These are phyloP conservation scores for Emergomyces orientalis DNA, from an alignment of 2,329 filamentous ascomycete species.

Conservation along the genomic window DNA sequence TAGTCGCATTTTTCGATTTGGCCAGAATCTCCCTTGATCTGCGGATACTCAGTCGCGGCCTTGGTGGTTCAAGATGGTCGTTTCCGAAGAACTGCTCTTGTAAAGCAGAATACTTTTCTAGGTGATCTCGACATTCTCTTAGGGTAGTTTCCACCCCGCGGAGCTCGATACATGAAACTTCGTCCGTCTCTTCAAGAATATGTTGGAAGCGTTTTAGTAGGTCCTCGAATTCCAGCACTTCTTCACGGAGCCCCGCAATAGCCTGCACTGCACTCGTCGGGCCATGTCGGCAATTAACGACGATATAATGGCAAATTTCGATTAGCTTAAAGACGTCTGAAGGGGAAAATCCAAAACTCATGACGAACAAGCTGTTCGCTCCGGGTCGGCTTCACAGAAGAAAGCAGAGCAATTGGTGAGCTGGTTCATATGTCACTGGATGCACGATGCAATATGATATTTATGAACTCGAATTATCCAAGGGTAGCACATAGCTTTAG, in stretches of 20 bases:
- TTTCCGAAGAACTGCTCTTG: background rate
- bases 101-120: conserved; percentile 10
- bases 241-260: conserved; percentile 9
- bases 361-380: conserved; percentile 3
- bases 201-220: conserved; percentile 11
- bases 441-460: background rate
- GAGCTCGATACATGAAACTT: conserved; percentile 12
- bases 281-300: conserved; percentile 13
- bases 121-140: conserved; percentile 9
- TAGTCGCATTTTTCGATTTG: conserved; percentile 9
- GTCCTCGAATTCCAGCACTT: conserved; percentile 12
- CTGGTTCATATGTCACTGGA: background rate
- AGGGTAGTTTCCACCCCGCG: conserved; percentile 12
- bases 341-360: conserved; percentile 17
- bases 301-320: conserved; percentile 11
- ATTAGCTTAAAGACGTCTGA: conserved; percentile 14
- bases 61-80: background rate
- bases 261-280: conserved; percentile 11
- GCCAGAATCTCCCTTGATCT: background rate
- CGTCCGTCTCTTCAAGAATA: conserved; percentile 9
- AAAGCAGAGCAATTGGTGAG: background rate
- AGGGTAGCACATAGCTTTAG: background rate
- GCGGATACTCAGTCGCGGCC: background rate
- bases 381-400: background rate
- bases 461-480: background rate